Conservation (phyloP, 2,329 filamentous ascomycete genomes). For the Aspergillus clavatus region DNA sequence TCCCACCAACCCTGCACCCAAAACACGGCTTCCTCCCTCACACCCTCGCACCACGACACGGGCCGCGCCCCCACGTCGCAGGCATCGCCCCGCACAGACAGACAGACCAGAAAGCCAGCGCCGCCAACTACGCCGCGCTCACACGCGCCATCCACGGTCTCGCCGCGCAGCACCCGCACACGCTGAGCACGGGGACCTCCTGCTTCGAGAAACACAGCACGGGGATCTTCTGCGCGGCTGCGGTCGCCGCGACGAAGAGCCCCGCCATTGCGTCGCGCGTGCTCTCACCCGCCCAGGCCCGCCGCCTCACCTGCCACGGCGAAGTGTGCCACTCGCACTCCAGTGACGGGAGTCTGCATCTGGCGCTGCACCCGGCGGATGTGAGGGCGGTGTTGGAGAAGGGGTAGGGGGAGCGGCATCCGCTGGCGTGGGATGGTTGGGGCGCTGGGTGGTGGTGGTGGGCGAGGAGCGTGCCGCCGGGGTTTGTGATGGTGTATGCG, state of each 20-base stretch:
- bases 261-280: not conserved
- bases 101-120: slow-evolving; percentile 59
- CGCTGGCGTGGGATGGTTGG: slow-evolving; percentile 40
- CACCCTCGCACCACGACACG: slow-evolving; percentile 56
- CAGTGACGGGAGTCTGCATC: slow-evolving; percentile 70
- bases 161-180: slow-evolving; percentile 41
- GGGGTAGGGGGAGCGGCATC: slow-evolving; percentile 72
- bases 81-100: slow-evolving; percentile 82
- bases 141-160: slow-evolving; percentile 51
- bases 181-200: slow-evolving; percentile 60
- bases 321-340: slow-evolving; percentile 79
- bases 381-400: slow-evolving; percentile 65
- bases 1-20: slow-evolving; percentile 51
- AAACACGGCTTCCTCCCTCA: slow-evolving; percentile 55
- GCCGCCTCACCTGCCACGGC: slow-evolving; percentile 49
- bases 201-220: slow-evolving; percentile 80
- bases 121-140: slow-evolving; percentile 53
- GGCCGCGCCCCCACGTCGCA: slow-evolving; percentile 61
- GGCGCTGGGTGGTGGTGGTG: slow-evolving; percentile 57
- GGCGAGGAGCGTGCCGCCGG: slow-evolving; percentile 63
- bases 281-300: not conserved
- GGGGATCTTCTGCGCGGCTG: slow-evolving; percentile 61
- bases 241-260: slow-evolving; percentile 2
- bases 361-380: slow-evolving; percentile 75
- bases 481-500: slow-evolving; percentile 80